Evolutionary conservation across 768 basidiomycete species (phyloP), one percentile per base, ranked within the genome.

Genomic region (Boletus rex-veris): DNA sequence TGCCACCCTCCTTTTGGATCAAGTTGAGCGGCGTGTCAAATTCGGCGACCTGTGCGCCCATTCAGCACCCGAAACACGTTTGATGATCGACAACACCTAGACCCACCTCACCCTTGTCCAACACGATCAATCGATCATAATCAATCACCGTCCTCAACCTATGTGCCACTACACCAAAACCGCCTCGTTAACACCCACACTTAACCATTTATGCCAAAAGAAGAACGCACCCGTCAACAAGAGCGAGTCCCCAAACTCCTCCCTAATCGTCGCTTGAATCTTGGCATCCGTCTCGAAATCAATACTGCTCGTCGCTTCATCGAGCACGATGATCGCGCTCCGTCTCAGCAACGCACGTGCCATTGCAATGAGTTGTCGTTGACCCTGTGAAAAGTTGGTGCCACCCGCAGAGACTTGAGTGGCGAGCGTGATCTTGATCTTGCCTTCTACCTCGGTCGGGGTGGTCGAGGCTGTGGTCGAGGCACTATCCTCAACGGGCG

Each of bases 311-410:
- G 90, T 92, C 14, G 90, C 90, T 61, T 92, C 90, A 58, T 90
- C 91, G 37, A 92, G 73, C 15, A 92, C 80, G 47, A 92, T 84
- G 58, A 92, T 82, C 12, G 84, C 73, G 63, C 84, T 89, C 7
- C 81, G 78, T 16, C 88, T 75, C 30, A 92, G 74, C 19, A 92
- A 73, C 0, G 91, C 90, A 6, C 91, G 80, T 0, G 90, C 91
- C 86, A 92, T 87, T 1, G 90, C 86, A 49, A 93, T 88, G 15
- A 92, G 73, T 62, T 98, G 94, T 10, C 92, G 71, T 65, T 98
- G 93, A 10, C 95, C 94, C 54, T 93, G 90, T 2, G 90, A 94
- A 70, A 97, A 95, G 73, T 97, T 96, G 30, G 84, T 78, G 0
- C 93, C 93, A 0, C 92, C 92, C 1, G 90, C 78, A 1, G 90